These are phyloP conservation scores for Sugiyamaella smithiae DNA, from an alignment of 805 yeast genomes.

Conservation along the genomic window DNA sequence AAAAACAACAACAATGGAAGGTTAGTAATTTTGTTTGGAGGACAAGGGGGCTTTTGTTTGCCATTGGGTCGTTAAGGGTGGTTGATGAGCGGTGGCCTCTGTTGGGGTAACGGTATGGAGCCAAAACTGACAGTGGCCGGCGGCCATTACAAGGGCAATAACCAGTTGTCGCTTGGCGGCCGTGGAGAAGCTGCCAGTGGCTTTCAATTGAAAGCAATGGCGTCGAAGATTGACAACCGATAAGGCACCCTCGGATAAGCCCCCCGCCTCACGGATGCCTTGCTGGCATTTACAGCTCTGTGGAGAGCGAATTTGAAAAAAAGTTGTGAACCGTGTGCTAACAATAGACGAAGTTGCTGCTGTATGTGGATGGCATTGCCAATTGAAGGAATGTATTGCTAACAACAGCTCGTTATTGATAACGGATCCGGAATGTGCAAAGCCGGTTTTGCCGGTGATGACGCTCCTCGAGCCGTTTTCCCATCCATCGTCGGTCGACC, in stretches of 20 bases:
- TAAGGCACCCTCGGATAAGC: neutral
- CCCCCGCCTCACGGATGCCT: conserved; percentile 1
- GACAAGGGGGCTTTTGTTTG: no score
- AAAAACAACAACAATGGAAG: conserved; percentile 22
- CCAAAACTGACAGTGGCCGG: no score
- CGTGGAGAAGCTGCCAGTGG: no score
- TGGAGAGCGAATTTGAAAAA: neutral
- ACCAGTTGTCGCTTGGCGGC: no score
- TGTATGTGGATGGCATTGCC: conserved; percentile 31
- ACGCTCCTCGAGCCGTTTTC: conserved; percentile 99
- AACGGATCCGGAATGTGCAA: conserved; percentile 99
- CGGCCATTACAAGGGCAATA: no score
- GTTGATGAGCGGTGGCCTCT: no score
- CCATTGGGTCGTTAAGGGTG: no score
- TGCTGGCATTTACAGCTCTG: neutral
- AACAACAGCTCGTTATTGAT: conserved; percentile 69
- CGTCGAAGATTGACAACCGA: no score
- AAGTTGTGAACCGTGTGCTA: no score
- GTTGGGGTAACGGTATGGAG: no score
- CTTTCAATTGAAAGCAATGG: no score
- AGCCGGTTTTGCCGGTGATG: conserved; percentile 99
- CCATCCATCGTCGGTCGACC: conserved; percentile 99
- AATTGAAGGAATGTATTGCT: conserved; percentile 14
- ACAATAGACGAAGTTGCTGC: conserved; percentile 48
- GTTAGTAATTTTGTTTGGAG: conserved; percentile 13